Conservation (phyloP, 2,329 filamentous ascomycete genomes). For the Pseudogymnoascus sp. region DNA sequence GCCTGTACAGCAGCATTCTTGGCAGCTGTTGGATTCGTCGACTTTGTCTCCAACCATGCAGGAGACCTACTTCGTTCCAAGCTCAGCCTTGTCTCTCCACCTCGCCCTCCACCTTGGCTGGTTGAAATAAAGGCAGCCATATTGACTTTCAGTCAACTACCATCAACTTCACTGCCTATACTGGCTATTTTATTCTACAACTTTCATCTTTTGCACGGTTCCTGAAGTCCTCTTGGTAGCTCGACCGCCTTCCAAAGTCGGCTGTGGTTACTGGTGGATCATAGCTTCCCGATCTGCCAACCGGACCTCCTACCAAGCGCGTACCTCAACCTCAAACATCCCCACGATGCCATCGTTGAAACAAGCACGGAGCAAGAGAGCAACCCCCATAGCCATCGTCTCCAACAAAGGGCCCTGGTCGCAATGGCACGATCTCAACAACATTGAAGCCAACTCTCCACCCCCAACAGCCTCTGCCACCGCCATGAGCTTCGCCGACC, state of each 20-base stretch:
- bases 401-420: neutral
- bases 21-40: neutral
- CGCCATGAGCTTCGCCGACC: neutral
- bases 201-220: constrained; percentile 1
- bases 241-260: neutral
- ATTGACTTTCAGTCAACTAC: neutral
- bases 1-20: neutral
- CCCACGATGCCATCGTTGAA: constrained; percentile 2
- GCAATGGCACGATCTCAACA: neutral
- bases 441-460: neutral
- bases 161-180: neutral
- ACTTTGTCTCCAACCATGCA: neutral
- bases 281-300: constrained; percentile 1
- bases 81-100: neutral
- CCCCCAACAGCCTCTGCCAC: neutral
- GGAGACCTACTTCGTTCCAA: constrained; percentile 1
- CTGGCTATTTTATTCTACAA: neutral
- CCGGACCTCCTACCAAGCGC: neutral
- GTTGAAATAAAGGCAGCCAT: constrained; percentile 2
- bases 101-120: neutral
- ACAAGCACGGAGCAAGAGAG: neutral
- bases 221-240: neutral
- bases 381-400: constrained; percentile 10
- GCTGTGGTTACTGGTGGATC: constrained; percentile 4
- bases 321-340: constrained; percentile 3